Evolutionary conservation across 495 filamentous ascomycete species (phyloP).

Genomic region (Penicillium egyptiacum): DNA sequence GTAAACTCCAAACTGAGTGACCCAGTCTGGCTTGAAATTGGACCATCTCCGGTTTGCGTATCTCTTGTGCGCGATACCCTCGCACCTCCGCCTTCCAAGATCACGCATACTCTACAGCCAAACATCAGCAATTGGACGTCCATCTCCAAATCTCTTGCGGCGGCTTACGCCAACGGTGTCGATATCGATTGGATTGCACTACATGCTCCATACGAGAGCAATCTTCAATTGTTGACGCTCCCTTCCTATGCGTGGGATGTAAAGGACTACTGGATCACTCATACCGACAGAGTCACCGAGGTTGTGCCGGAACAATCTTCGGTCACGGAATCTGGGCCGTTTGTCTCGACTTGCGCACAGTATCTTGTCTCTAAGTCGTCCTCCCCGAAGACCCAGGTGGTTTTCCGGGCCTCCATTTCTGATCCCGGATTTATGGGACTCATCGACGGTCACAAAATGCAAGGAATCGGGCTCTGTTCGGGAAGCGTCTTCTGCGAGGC

Average conservation of each 20-base stretch:
- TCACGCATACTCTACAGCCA: not conserved
- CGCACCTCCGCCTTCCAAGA: not conserved
- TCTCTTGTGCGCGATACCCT: not conserved
- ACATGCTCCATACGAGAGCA: not conserved
- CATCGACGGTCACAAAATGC: too few species aligned
- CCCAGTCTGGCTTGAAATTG: slow-evolving; percentile 1
- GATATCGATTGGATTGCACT: slow-evolving; percentile 1
- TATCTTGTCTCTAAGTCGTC: too few species aligned
- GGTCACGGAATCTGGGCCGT: too few species aligned
- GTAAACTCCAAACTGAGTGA: not conserved
- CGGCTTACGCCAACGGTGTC: not conserved
- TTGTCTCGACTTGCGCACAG: too few species aligned
- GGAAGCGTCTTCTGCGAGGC: too few species aligned
- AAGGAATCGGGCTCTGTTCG: too few species aligned
- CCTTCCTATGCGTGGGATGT: slow-evolving; percentile 67
- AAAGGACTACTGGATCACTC: slow-evolving; percentile 67
- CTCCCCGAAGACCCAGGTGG: too few species aligned
- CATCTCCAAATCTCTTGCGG: not conserved
- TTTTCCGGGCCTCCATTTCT: too few species aligned
- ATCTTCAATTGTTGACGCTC: slow-evolving; percentile 55
- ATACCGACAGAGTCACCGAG: too few species aligned
- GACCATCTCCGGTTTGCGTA: not conserved
- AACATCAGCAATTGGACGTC: not conserved
- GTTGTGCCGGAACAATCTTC: too few species aligned
- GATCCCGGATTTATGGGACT: too few species aligned